phyloP scores from a whole-genome alignment of 345 rosid genomes.

The Brassica nigra region DNA sequence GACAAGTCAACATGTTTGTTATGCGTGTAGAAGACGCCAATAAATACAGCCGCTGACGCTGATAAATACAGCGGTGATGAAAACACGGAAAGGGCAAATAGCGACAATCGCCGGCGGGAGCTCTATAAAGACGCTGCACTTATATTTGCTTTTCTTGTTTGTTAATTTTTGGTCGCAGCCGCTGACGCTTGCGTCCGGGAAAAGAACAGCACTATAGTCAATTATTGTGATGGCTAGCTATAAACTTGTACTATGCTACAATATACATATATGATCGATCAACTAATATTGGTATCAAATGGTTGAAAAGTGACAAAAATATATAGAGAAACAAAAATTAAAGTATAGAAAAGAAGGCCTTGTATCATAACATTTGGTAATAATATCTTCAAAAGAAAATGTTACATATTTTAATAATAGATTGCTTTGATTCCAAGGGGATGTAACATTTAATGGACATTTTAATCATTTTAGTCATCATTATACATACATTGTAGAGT shows the following conservation, averaged over 20 bases:
- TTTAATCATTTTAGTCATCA: slow-evolving; percentile 25
- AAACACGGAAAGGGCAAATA: too few species aligned
- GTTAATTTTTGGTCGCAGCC: too few species aligned
- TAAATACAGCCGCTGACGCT: too few species aligned
- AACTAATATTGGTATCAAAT: background rate
- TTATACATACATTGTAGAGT: slow-evolving; percentile 17
- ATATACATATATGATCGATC: too few species aligned
- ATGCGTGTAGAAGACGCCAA: too few species aligned
- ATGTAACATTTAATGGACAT: slow-evolving; percentile 19
- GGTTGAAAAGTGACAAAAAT: background rate
- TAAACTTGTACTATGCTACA: background rate
- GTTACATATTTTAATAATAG: background rate
- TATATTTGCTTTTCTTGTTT: too few species aligned
- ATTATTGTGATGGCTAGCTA: background rate
- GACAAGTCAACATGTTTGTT: too few species aligned
- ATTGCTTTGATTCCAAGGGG: slow-evolving; percentile 36
- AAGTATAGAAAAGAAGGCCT: background rate
- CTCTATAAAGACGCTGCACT: too few species aligned
- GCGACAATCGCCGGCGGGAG: too few species aligned
- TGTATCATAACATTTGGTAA: slow-evolving; percentile 16
- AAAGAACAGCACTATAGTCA: background rate
- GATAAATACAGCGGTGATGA: too few species aligned
- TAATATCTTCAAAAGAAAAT: slow-evolving; percentile 2
- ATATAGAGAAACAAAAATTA: background rate
- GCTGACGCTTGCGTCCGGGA: too few species aligned